A percentile compares a stretch with the other conserved stretches of the same genome.
These are phyloP conservation scores for Pyrenophora seminiperda DNA, from an alignment of 2,329 filamentous ascomycete genomes.

Conservation along the genomic window DNA sequence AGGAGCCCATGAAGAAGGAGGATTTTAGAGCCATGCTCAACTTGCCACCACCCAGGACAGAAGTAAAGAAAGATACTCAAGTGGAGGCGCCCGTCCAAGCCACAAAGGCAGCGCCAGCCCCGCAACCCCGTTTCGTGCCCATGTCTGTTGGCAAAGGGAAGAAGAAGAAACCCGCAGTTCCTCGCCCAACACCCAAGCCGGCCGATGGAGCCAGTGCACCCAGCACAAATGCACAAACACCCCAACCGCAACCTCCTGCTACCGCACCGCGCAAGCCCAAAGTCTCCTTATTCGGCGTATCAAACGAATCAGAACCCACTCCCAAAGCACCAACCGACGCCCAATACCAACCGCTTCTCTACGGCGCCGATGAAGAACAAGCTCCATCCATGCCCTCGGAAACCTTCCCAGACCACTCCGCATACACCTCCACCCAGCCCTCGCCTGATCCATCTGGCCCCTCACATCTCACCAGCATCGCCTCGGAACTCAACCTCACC, in stretches of 20 bases:
- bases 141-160: slow-evolving; percentile 80
- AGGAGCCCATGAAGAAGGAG: slow-evolving; percentile 38
- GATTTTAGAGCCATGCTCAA: slow-evolving; percentile 42
- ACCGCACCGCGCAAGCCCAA: slow-evolving; percentile 59
- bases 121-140: slow-evolving; percentile 75
- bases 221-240: not conserved
- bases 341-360: slow-evolving; percentile 49
- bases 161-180: slow-evolving; percentile 46
- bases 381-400: slow-evolving; percentile 20
- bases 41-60: slow-evolving; percentile 40
- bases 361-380: slow-evolving; percentile 33
- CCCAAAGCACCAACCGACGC: slow-evolving; percentile 20
- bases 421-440: slow-evolving; percentile 1
- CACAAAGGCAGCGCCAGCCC: slow-evolving; percentile 55
- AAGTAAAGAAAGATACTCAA: slow-evolving; percentile 38
- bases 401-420: slow-evolving; percentile 13
- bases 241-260: slow-evolving; percentile 19
- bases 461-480: slow-evolving; percentile 67
- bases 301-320: slow-evolving; percentile 47
- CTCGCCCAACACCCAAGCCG: slow-evolving; percentile 12
- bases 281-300: slow-evolving; percentile 72
- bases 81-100: not conserved
- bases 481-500: slow-evolving; percentile 78
- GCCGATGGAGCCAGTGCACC: slow-evolving; percentile 4
- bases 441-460: slow-evolving; percentile 10